Evolutionary conservation across 257 asterid species (phyloP), one percentile per base, ranked within the genome.

Genomic region (Capsicum baccatum): DNA sequence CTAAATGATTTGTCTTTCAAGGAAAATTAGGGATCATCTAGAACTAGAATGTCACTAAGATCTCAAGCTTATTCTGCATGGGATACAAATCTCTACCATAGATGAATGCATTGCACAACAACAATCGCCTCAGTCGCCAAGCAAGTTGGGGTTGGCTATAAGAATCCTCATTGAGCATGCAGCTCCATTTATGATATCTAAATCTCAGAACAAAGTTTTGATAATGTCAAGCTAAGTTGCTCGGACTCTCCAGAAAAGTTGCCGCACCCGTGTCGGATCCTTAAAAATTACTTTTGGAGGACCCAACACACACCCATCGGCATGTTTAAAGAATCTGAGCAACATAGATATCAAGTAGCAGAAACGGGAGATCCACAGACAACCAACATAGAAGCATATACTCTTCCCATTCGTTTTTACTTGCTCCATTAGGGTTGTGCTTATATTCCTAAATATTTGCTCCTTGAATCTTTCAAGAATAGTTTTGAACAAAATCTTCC

Each of bases 361-460:
- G 79, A 71, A 71, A 47, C 11, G 37, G 79, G 79, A 71, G 79
- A 71, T 71, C 79, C 56, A 16, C 15, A 69, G 56, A 76, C 21
- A 76, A 54, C 26, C 81, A 52, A 26, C 48, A 76, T 33, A 54
- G 64, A 76, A 76, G 81, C 81, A 76, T 52, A 33, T 26, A 26
- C 33, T 26, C 33, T 2, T 2, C 33, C 33, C 33, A 26, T 26
- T 26, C 33, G 1, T 26, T 26, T 26, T 26, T 26, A 26, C 33
- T 26, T 26, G 33, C 33, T 26, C 33, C 33, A 26, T 26, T 26
- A 26, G 33, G 33, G 33, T 26, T 26, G 33, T 26, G 33, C 33
- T 26, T 26, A 26, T 26, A 26, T 26, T 26, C 33, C 33, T 26
- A 26, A 26, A 26, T 26, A 26, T 26, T 26, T 26, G 33, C 33